Base-by-base conservation (phyloP, 371 early-diverging fungal species). In the Funneliformis caledonium region DNA sequence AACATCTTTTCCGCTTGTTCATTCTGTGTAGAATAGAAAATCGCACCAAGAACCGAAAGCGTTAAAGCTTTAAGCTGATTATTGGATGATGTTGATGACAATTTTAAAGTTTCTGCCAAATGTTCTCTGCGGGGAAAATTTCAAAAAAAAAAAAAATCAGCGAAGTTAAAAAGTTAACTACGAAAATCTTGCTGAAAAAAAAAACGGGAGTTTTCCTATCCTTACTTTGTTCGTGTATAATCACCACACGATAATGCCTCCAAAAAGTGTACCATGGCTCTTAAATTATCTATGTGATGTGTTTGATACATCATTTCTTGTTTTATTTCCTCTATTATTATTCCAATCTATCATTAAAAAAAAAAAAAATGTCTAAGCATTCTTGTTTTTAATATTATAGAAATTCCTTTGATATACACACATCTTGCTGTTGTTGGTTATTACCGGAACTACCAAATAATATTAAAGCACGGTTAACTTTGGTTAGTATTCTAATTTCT, bases 1-100 rank as follows among this genome's bases (percentile, higher is more conserved):
- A 81, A 67, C 70, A 78, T 81, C 42, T 81, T 81, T 33, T 76
- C 67, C 12, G 76, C 72, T 47, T 81, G 78, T n/a, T 78, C 78
- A 52, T 81, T 76, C 22, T 81, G 69, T 4, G 78, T 69, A 22
- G n/a, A 59, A 60, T 56, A 72, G 22, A 81, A 78, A n/a, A 81
- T 43, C 61, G 70, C 22, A 47, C 81, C 81, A 5, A 81, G 64
- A 16, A 78, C 65, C 12, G 81, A 64, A n/a, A 81, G 78, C 11
- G 78, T 72, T 59, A 81, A 26, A 5, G 78, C 56, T 61, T 81
- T 76, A 52, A 81, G 50, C 62, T 81, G 81, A 47, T 78, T 78
- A 42, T 81, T 81, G 8, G 52, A 68, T 45, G 72, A 31, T 7
- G 81, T 62, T 43, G 77, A 42, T 6, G 81, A 76, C 5, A 78